Base-by-base conservation (phyloP, 805 yeast genomes). In the Candida hungchunana region DNA sequence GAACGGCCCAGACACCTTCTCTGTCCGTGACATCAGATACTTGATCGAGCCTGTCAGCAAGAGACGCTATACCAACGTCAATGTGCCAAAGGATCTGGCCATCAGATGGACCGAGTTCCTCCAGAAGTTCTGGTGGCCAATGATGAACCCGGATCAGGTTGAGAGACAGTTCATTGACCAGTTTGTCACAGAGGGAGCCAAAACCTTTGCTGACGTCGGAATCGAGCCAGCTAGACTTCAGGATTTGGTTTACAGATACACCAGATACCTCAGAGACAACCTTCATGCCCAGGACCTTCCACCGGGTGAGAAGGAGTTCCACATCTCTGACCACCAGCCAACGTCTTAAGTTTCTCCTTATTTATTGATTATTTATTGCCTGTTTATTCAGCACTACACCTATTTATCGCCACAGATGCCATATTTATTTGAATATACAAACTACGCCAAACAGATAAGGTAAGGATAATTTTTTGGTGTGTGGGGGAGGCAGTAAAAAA, bases 81-180 rank as follows among this genome's bases (percentile, higher is more conserved):
- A 65, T 47, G 43, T 69, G 18, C 73, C 56, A 50, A 63, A 66
- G 53, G 52, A 56, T 2, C 28, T 66, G 20, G 67, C 66, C 39
- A 46, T 58, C 33, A 39, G 44, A 21, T 47, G 60, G 47, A 53
- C 75, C 18, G 53, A 59, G 25, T 50, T 60, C 33, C 41, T 60
- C 36, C 66, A 66, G 52, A 50, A 47, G 29, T 53, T 68, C 39
- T 69, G 73, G 73, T 59, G 67, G 60, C 62, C 66, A 43, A 55
- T 62, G 43, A 41, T 75, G 41, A 81, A 78, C 52, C 75, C 84
- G 18, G 95, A 86, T 60, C 79, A 79, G 58, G 71, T 82, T 37
- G 82, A 78, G 60, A 77, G 95, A 64, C 77, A 78, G 60, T 69
- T 73, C 51, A 69, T 82, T 40, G 69, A 82, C 62, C 95, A 86